phyloP scores from a whole-genome alignment of 768 basidiomycete species.

The Gyrodon lividus region DNA sequence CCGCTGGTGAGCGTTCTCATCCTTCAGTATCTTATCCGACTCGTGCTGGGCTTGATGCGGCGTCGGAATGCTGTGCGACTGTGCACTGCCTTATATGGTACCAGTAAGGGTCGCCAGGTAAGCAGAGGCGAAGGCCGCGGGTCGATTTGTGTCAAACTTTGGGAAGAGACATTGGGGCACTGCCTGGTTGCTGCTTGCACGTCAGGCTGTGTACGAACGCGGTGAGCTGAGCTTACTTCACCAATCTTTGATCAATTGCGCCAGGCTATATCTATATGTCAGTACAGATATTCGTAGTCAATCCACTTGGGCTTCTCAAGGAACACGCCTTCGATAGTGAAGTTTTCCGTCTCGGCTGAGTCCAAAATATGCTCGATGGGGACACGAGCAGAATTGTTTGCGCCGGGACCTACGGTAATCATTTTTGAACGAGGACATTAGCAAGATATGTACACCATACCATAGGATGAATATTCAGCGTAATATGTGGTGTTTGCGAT shows the following conservation, averaged over 20 bases:
- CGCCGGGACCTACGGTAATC: constrained; percentile 44
- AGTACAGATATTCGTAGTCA: constrained; percentile 47
- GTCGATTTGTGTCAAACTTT: too few relatives aligned
- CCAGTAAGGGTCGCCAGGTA: too few relatives aligned
- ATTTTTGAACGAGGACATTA: not conserved
- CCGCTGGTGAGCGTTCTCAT: too few relatives aligned
- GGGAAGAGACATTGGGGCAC: too few relatives aligned
- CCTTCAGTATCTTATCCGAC: too few relatives aligned
- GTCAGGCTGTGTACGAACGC: too few relatives aligned
- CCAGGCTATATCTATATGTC: constrained; percentile 7
- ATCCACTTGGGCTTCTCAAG: constrained; percentile 52
- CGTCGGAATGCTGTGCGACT: too few relatives aligned
- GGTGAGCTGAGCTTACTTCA: too few relatives aligned
- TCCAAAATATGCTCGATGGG: constrained; percentile 48
- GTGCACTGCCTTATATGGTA: too few relatives aligned
- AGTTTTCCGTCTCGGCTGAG: constrained; percentile 38
- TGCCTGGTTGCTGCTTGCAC: too few relatives aligned
- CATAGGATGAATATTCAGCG: constrained; percentile 53
- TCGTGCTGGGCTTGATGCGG: too few relatives aligned
- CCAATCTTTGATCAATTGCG: not conserved
- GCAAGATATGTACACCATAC: constrained; percentile 24
- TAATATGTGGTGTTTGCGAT: constrained; percentile 58
- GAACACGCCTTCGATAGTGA: constrained; percentile 52
- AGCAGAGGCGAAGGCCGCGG: too few relatives aligned
- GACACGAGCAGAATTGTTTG: constrained; percentile 44